Conservation (phyloP, 257 asterid genomes). For the Salvia miltiorrhiza region DNA sequence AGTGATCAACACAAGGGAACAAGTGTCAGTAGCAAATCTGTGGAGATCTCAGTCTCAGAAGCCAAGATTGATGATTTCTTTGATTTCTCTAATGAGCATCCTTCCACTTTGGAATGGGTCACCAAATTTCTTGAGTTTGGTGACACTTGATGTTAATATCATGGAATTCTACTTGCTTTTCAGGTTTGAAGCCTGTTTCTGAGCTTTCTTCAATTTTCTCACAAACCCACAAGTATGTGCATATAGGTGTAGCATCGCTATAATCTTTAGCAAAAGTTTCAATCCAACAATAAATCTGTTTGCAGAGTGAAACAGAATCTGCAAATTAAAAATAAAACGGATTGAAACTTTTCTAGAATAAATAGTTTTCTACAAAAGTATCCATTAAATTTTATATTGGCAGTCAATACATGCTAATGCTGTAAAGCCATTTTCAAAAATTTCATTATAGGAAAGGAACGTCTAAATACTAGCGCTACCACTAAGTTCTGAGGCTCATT, state of each 20-base stretch:
- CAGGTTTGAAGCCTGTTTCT: neutral
- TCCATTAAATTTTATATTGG: no score
- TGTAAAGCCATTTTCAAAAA: neutral
- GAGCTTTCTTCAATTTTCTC: neutral
- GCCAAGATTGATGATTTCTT: slow-evolving; percentile 42
- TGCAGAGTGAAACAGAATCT: slow-evolving; percentile 4
- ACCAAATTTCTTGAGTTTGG: slow-evolving; percentile 33
- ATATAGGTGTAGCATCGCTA: neutral
- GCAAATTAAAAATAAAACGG: neutral
- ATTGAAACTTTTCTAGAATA: no score
- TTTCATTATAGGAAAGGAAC: no score
- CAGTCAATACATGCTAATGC: no score
- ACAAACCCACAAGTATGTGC: no score
- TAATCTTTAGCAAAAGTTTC: neutral
- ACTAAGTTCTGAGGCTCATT: neutral
- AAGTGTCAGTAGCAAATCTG: neutral
- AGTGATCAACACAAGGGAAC: slow-evolving; percentile 16
- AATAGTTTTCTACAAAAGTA: no score
- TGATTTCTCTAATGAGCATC: slow-evolving; percentile 57
- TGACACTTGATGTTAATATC: neutral
- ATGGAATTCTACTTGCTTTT: neutral
- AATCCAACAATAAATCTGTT: slow-evolving; percentile 2
- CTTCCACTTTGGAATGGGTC: slow-evolving; percentile 57
- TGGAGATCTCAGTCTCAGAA: slow-evolving; percentile 23
- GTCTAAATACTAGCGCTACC: neutral